Conservation (phyloP, 345 rosid genomes). For the Camelina neglecta region DNA sequence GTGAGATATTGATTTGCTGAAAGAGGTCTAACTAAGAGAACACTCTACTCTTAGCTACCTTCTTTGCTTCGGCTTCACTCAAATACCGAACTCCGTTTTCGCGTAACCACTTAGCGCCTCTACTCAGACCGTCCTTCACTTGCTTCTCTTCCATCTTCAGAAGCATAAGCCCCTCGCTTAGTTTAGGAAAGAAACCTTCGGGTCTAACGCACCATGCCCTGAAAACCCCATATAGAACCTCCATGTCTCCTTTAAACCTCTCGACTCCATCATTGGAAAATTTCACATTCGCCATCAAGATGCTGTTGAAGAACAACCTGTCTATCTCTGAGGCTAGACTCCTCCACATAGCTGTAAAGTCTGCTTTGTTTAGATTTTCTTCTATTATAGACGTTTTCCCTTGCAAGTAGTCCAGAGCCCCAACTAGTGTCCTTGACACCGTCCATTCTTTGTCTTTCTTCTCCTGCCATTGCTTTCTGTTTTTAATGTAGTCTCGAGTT, state of each 20-base stretch:
- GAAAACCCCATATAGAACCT: slow-evolving; percentile 72
- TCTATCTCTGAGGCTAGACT: slow-evolving; percentile 78
- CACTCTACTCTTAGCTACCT: slow-evolving; percentile 61
- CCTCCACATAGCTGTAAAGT: slow-evolving; percentile 78
- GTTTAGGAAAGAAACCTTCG: slow-evolving; percentile 76
- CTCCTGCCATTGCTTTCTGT: slow-evolving; percentile 86
- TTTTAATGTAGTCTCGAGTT: slow-evolving; percentile 77
- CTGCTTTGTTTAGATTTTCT: slow-evolving; percentile 62
- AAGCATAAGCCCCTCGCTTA: slow-evolving; percentile 64
- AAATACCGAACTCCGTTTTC: slow-evolving; percentile 68
- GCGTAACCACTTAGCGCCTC: slow-evolving; percentile 59
- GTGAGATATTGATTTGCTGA: slow-evolving; percentile 19
- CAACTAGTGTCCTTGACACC: slow-evolving; percentile 67
- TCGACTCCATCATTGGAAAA: slow-evolving; percentile 64
- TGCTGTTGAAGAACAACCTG: slow-evolving; percentile 57
- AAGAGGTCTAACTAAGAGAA: slow-evolving; percentile 37
- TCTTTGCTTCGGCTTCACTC: slow-evolving; percentile 61
- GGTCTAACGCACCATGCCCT: slow-evolving; percentile 87
- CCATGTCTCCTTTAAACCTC: slow-evolving; percentile 65
- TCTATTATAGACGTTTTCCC: slow-evolving; percentile 67
- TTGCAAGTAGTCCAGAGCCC: slow-evolving; percentile 77
- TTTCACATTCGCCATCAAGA: slow-evolving; percentile 65
- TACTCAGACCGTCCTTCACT: slow-evolving; percentile 48
- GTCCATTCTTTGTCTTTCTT: slow-evolving; percentile 70
- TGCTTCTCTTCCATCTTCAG: slow-evolving; percentile 68